These are phyloP conservation scores for Coemansia sp. DNA, from an alignment of 192 early-diverging fungal species.

Conservation along the genomic window DNA sequence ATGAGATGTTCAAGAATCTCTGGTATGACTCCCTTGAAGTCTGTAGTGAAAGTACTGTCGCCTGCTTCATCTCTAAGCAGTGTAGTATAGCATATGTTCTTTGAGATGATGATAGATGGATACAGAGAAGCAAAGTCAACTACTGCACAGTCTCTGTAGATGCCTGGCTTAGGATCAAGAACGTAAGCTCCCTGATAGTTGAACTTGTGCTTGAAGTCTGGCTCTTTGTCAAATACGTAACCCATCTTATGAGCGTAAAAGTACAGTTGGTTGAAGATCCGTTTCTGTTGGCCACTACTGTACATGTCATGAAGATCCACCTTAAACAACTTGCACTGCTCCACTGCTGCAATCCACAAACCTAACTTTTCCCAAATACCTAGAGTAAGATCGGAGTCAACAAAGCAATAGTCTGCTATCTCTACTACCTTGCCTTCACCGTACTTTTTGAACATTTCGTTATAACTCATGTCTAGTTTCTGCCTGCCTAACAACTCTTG, in stretches of 20 bases:
- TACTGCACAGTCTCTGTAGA: conserved; percentile 8
- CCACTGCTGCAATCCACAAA: conserved; percentile 13
- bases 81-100: conserved; percentile 35
- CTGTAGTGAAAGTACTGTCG: neutral
- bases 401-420: conserved; percentile 24
- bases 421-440: conserved; percentile 20
- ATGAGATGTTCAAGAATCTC: conserved; percentile 13
- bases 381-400: conserved; percentile 16
- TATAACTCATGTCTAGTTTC: conserved; percentile 21
- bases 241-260: conserved; percentile 11
- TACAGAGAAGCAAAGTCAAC: conserved; percentile 34
- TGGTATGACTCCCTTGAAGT: conserved; percentile 16
- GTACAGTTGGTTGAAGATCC: conserved; percentile 26
- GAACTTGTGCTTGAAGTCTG: conserved; percentile 11
- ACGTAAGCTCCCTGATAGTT: conserved; percentile 23
- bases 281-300: conserved; percentile 34
- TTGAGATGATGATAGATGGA: conserved; percentile 28
- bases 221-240: conserved; percentile 18
- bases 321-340: conserved; percentile 14
- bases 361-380: conserved; percentile 16
- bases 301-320: conserved; percentile 18
- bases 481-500: conserved; percentile 11
- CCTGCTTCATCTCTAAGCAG: conserved; percentile 1
- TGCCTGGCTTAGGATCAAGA: conserved; percentile 22
- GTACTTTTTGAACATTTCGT: conserved; percentile 21